Conservation (phyloP, 257 asterid species). For the Capsicum baccatum region DNA sequence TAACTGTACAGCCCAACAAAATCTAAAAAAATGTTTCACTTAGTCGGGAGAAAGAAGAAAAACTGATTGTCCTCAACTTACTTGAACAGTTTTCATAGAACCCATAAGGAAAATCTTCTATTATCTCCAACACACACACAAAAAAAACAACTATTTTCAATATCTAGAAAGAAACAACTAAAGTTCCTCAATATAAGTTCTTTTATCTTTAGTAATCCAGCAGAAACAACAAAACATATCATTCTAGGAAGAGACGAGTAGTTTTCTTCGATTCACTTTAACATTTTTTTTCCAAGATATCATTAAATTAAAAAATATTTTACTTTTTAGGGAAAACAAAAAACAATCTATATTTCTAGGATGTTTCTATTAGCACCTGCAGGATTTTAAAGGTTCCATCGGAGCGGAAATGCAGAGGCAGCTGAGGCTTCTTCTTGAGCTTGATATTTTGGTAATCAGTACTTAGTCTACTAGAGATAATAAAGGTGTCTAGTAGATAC, state of each 20-base stretch:
- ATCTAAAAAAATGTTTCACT: not conserved
- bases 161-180: slow-evolving; percentile 14
- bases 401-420: slow-evolving; percentile 76
- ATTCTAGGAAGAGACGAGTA: slow-evolving; percentile 4
- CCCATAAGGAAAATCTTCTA: not conserved
- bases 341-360: not conserved
- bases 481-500: slow-evolving; percentile 47
- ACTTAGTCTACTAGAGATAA: slow-evolving; percentile 56
- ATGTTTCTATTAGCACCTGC: slow-evolving; percentile 48
- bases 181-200: not conserved
- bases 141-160: not conserved
- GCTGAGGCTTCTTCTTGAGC: slow-evolving; percentile 56
- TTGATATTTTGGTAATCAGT: slow-evolving; percentile 50
- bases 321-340: not conserved
- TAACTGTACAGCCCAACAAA: not conserved
- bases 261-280: not conserved
- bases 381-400: slow-evolving; percentile 96
- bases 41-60: too few species aligned
- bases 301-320: not conserved
- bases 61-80: not conserved
- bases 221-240: too few species aligned
- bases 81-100: not conserved
- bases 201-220: too few species aligned
- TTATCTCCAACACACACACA: not conserved
- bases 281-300: too few species aligned